Base-by-base conservation (phyloP, 2,329 filamentous ascomycete genomes). In the Sarocladium brachiariae region DNA sequence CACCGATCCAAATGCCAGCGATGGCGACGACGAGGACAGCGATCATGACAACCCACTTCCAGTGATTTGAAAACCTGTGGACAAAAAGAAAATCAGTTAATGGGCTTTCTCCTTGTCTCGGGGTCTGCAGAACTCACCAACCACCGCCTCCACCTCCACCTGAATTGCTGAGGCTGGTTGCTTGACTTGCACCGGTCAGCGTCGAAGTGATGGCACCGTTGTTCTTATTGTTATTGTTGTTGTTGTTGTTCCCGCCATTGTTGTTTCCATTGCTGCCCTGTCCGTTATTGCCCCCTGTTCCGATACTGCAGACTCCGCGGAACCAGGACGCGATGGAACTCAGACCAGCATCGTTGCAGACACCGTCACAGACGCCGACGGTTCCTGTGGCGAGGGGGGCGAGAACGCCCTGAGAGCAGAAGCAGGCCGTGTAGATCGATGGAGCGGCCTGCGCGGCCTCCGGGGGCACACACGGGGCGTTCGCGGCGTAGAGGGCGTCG, bases 11-110 rank as follows among this genome's bases (percentile, higher is more conserved):
- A 59, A 89, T 78, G 52, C 74, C 73, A 13, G 76, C 69, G 54
- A 95, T 86, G 50, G 74, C 84, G 53, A 92, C 71, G 38, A 84
- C 76, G 24, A 95, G 75, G 54, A 92, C 71, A 56, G 89, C 83
- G 50, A 93, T 74, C 76, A 93, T 89, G 55, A 92, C 75, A 41
- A 95, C 80, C 88, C 88, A 95, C 70, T 83, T 77, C 72, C 80
- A 89, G 65, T 92, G 87, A 24, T 72, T 75, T 7, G 77, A 74
- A 47, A 87, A 69, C 86, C 86, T 89, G 30, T 3, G 24, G 30
- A 4, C 10, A 30, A 13, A 30, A 52, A 47, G 6, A 8, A 7
- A 33, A 14, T 43, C 21, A 41, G 35, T 14, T 30, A 7, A 7
- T 13, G 13, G n/a, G n/a, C 7, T 13, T 30, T 30, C 27, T 13